Evolutionary conservation across 768 basidiomycete species (phyloP).

Genomic region (Dentipellis fragilis): DNA sequence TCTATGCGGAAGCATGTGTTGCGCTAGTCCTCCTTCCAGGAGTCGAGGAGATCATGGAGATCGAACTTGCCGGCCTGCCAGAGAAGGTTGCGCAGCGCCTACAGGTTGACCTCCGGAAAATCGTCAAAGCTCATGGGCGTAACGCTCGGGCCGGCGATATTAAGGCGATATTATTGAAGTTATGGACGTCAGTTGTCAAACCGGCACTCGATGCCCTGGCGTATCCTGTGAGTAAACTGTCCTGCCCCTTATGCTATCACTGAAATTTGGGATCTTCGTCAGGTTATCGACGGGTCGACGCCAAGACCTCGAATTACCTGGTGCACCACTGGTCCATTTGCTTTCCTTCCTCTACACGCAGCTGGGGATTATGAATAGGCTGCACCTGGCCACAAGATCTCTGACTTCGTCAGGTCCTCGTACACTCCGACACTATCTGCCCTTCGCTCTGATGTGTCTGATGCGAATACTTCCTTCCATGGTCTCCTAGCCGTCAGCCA

Average conservation of each 20-base stretch:
- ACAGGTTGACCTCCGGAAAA: neutral
- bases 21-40: neutral
- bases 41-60: neutral
- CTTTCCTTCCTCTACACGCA: slow-evolving; percentile 6
- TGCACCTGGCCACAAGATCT: neutral
- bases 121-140: neutral
- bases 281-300: neutral
- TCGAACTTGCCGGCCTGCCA: neutral
- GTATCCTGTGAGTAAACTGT: neutral
- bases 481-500: neutral
- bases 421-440: neutral
- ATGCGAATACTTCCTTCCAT: neutral
- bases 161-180: neutral
- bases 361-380: neutral
- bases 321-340: slow-evolving; percentile 4
- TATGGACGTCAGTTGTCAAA: neutral
- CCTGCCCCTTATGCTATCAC: neutral
- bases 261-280: neutral
- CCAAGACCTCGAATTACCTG: neutral
- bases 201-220: neutral
- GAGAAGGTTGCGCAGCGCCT: neutral
- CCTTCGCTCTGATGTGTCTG: neutral
- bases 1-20: neutral
- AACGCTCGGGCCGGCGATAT: neutral
- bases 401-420: neutral